These are phyloP conservation scores for Psilocybe azurescens DNA, from an alignment of 768 basidiomycete species.

Conservation along the genomic window DNA sequence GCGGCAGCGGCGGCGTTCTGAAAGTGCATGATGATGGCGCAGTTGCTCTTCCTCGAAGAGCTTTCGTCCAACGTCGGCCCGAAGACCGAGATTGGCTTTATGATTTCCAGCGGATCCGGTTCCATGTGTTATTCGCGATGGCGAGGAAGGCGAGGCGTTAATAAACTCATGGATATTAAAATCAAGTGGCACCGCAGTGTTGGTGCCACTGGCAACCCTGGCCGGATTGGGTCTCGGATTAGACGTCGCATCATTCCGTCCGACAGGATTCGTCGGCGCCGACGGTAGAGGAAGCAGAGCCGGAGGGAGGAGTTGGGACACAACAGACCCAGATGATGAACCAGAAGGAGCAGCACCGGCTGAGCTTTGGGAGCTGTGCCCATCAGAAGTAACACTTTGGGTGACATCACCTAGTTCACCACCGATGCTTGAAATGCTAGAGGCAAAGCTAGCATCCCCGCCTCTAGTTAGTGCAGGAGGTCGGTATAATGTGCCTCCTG, in stretches of 20 bases:
- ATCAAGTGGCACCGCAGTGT: slow-evolving; percentile 36
- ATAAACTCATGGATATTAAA: slow-evolving; percentile 79
- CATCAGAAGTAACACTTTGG: slow-evolving; percentile 9
- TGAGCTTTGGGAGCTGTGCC: slow-evolving; percentile 9
- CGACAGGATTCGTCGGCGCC: slow-evolving; percentile 26
- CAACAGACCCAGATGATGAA: slow-evolving; percentile 6
- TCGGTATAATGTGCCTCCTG: background rate
- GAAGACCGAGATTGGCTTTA: slow-evolving; percentile 53
- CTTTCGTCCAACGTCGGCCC: slow-evolving; percentile 68
- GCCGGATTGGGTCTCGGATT: slow-evolving; percentile 41
- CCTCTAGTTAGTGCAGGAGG: slow-evolving; percentile 33
- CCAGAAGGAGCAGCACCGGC: slow-evolving; percentile 7
- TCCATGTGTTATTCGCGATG: slow-evolving; percentile 40
- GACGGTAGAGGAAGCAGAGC: slow-evolving; percentile 27
- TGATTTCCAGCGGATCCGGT: slow-evolving; percentile 27
- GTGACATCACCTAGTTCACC: slow-evolving; percentile 31
- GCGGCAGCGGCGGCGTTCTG: slow-evolving; percentile 26
- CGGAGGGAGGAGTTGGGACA: slow-evolving; percentile 28
- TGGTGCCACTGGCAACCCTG: slow-evolving; percentile 22
- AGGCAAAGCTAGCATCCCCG: slow-evolving; percentile 47
- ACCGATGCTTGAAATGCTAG: slow-evolving; percentile 47
- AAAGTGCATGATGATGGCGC: slow-evolving; percentile 41
- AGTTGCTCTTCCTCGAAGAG: slow-evolving; percentile 76
- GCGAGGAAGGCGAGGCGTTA: slow-evolving; percentile 74
- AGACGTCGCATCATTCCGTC: slow-evolving; percentile 25